Percentiles rank a stretch among this genome's conserved stretches.
phyloP scores from a whole-genome alignment of 2,329 filamentous ascomycete species.

The Sporothrix brasiliensis region DNA sequence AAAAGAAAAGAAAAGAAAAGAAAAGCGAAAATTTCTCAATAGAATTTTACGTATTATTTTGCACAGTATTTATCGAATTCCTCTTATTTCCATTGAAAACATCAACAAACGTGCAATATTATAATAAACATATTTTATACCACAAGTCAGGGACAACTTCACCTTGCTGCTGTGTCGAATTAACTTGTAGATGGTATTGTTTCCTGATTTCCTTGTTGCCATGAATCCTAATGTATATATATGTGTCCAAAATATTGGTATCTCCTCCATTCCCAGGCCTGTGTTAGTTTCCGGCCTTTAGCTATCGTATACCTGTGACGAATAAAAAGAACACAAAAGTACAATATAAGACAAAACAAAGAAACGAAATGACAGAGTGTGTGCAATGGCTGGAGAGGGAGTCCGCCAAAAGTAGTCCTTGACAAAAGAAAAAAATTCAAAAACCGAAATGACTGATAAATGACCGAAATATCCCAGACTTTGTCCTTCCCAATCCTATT shows the following conservation, averaged over 20 bases:
- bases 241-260: conserved; percentile 16
- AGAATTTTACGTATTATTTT: too few species aligned
- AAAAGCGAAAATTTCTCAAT: too few species aligned
- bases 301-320: neutral
- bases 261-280: neutral
- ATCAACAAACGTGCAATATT: neutral
- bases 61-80: too few species aligned
- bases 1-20: too few species aligned
- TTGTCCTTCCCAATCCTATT: neutral
- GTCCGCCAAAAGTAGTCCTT: conserved; percentile 10
- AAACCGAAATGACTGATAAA: neutral
- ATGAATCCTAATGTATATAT: conserved; percentile 4
- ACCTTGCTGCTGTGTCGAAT: too few species aligned
- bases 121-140: neutral
- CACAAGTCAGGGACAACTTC: too few species aligned
- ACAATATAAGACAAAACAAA: conserved; percentile 14
- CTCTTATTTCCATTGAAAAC: too few species aligned
- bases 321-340: conserved; percentile 14
- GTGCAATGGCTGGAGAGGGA: neutral
- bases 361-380: neutral
- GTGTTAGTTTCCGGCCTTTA: neutral
- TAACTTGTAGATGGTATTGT: neutral
- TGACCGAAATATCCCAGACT: neutral
- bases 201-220: conserved; percentile 6
- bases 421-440: conserved; percentile 2